Conservation (phyloP, 2,329 filamentous ascomycete genomes). For the Sarocladium oryzae region DNA sequence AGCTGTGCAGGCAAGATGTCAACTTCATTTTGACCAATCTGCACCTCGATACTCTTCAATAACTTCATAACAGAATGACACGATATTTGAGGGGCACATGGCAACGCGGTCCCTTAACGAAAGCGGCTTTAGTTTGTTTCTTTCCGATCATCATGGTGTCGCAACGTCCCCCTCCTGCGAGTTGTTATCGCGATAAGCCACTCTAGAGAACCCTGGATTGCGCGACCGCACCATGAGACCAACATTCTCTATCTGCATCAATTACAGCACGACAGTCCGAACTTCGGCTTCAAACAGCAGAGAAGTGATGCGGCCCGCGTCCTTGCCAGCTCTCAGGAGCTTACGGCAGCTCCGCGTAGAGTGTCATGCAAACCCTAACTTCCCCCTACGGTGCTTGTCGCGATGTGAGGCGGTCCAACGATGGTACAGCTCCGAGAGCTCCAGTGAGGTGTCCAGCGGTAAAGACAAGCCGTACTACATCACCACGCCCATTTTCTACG, state of each 20-base stretch:
- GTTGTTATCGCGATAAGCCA: slow-evolving; percentile 2
- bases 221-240: not conserved
- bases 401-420: slow-evolving; percentile 17
- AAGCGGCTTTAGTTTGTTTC: no score
- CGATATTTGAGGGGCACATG: no score
- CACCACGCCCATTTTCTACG: slow-evolving; percentile 97
- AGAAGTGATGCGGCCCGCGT: slow-evolving; percentile 22
- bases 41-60: no score
- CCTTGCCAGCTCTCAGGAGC: slow-evolving; percentile 20
- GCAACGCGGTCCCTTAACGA: no score
- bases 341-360: slow-evolving; percentile 17
- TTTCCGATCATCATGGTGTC: no score
- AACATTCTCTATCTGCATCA: not conserved
- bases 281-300: not conserved
- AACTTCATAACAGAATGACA: no score
- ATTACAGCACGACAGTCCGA: not conserved
- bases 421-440: slow-evolving; percentile 27
- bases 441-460: slow-evolving; percentile 5
- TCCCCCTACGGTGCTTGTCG: slow-evolving; percentile 22
- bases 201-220: not conserved
- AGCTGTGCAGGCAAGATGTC: no score
- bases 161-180: not conserved
- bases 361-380: slow-evolving; percentile 17
- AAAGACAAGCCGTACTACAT: slow-evolving; percentile 79
- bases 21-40: no score